These are phyloP conservation scores for Coccinonectria pachysandricola DNA, from an alignment of 2,329 filamentous ascomycete species.

Conservation along the genomic window DNA sequence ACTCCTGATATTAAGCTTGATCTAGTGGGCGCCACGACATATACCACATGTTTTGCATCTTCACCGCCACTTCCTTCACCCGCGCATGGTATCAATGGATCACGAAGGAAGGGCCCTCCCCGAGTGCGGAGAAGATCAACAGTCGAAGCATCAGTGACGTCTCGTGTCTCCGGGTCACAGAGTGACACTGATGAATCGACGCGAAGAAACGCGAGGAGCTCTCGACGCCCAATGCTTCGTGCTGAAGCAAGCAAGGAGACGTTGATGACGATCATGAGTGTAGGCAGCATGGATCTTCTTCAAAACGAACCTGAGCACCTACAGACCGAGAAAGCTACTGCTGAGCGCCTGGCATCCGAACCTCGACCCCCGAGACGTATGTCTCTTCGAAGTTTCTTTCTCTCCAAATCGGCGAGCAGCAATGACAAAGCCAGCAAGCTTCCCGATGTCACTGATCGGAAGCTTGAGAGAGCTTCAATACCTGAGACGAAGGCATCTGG, in stretches of 20 bases:
- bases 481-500: no score
- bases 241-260: constrained; percentile 36
- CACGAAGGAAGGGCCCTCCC: constrained; percentile 1
- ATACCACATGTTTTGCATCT: no score
- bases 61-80: no score
- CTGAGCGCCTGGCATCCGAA: no score
- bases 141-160: constrained; percentile 11
- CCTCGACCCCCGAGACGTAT: no score
- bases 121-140: no score
- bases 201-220: constrained; percentile 10
- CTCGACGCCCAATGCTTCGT: constrained; percentile 27
- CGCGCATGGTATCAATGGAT: neutral
- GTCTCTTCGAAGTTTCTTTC: no score
- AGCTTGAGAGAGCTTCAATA: no score
- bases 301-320: constrained; percentile 3
- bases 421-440: no score
- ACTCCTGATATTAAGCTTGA: constrained; percentile 3
- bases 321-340: constrained; percentile 3
- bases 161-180: constrained; percentile 8
- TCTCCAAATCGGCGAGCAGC: no score
- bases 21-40: neutral
- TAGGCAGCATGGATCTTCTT: constrained; percentile 32
- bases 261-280: constrained; percentile 39
- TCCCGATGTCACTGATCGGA: no score
- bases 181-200: no score